Conservation (phyloP, 164 flowering plant species). For the Hamamelis virginiana region DNA sequence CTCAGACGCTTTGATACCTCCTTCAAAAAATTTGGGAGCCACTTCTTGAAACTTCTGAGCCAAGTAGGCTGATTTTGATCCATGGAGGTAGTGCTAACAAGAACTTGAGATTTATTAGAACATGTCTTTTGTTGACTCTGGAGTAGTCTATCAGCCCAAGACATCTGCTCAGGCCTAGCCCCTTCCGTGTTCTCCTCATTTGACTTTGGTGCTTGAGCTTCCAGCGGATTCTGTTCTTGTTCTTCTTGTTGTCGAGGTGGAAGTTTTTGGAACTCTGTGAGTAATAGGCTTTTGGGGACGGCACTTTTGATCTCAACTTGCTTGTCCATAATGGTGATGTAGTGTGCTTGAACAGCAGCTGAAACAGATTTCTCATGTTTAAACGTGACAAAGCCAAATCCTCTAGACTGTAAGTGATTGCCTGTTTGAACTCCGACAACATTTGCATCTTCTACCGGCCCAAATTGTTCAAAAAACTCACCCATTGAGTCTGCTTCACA, state of each 20-base stretch:
- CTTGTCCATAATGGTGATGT: conserved; percentile 41
- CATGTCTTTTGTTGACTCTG: conserved; percentile 11
- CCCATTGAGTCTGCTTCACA: conserved; percentile 37
- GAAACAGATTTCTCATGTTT: conserved; percentile 42
- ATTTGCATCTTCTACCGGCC: conserved; percentile 47
- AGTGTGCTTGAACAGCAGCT: conserved; percentile 47
- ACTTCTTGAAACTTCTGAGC: conserved; percentile 46
- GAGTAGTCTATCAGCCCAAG: conserved; percentile 35
- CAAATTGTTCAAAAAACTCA: conserved; percentile 45
- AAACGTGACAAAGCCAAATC: conserved; percentile 61
- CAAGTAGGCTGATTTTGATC: conserved; percentile 31
- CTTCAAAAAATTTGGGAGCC: conserved; percentile 51
- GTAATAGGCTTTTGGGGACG: conserved; percentile 27
- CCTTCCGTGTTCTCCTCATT: conserved; percentile 12
- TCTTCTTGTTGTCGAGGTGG: conserved; percentile 13
- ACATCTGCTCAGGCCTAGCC: conserved; percentile 14
- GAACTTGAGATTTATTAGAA: conserved; percentile 7
- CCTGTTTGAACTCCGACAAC: conserved; percentile 33
- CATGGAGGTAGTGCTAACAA: not conserved
- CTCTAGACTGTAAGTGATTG: conserved; percentile 36
- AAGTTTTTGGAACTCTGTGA: conserved; percentile 15
- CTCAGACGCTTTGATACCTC: conserved; percentile 25
- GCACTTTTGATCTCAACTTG: conserved; percentile 51
- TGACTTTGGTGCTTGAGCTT: conserved; percentile 6
- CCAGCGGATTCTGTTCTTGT: not conserved